Percentiles rank a stretch among this genome's conserved stretches.
phyloP scores from a whole-genome alignment of 2,329 filamentous ascomycete species.

The Macrophomina pseudophaseolina region DNA sequence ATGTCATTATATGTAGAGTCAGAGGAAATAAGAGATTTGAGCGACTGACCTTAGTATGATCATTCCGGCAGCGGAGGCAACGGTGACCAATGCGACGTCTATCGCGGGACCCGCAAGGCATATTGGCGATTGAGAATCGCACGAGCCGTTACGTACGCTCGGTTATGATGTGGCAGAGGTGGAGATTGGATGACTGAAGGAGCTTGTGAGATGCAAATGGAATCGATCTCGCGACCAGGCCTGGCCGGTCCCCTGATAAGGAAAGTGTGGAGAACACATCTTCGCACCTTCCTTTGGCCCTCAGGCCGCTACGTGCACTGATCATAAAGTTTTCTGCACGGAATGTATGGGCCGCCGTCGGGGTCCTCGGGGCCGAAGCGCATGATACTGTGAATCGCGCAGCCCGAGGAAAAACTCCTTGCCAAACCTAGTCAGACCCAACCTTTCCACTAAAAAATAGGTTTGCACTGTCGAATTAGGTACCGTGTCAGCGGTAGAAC shows the following conservation, averaged over 20 bases:
- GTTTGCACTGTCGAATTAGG: too few species aligned
- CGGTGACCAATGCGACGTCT: conserved; percentile 22
- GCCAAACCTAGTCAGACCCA: too few species aligned
- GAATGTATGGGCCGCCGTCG: too few species aligned
- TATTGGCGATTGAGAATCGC: not conserved
- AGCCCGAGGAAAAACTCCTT: too few species aligned
- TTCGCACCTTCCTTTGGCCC: too few species aligned
- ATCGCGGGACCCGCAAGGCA: conserved; percentile 26
- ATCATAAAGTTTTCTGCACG: too few species aligned
- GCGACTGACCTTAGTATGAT: conserved; percentile 25
- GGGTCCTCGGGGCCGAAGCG: too few species aligned
- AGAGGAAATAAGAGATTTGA: not conserved
- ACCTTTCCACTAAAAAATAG: too few species aligned
- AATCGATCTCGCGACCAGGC: not conserved
- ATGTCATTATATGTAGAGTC: not conserved
- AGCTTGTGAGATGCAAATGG: conserved; percentile 3
- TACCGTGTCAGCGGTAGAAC: too few species aligned
- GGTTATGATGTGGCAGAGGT: not conserved
- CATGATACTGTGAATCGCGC: too few species aligned
- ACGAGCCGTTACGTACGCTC: not conserved
- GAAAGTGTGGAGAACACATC: not conserved
- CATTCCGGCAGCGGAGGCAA: conserved; percentile 25
- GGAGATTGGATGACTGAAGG: not conserved
- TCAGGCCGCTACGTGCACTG: too few species aligned
- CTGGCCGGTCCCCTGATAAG: not conserved